Conservation (phyloP, 1,284 basidiomycete genomes). For the Athelia sp. region DNA sequence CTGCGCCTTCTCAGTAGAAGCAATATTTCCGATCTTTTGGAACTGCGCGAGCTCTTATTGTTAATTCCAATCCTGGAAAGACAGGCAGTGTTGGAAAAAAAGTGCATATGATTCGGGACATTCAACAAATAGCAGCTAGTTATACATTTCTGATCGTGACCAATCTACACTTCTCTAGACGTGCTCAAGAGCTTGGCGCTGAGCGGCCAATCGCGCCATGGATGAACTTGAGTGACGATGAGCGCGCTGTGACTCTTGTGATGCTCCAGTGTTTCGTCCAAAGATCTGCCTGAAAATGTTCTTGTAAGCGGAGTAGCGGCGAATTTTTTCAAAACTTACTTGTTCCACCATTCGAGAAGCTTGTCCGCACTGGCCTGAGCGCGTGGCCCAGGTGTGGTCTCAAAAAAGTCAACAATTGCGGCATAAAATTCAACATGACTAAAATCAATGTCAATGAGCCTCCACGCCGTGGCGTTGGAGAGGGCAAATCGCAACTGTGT, state of each 20-base stretch:
- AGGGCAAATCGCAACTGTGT: constrained; percentile 17
- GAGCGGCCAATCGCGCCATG: neutral
- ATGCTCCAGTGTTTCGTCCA: neutral
- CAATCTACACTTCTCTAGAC: neutral
- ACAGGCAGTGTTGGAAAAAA: neutral
- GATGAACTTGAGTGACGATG: neutral
- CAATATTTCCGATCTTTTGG: neutral
- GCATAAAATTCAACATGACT: constrained; percentile 18
- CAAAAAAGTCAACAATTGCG: constrained; percentile 21
- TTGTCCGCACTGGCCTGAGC: constrained; percentile 9
- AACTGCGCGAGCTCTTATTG: neutral
- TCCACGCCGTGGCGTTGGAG: constrained; percentile 12
- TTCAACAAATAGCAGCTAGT: neutral
- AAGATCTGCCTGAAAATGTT: neutral
- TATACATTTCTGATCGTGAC: too few relatives aligned
- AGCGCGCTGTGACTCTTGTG: neutral
- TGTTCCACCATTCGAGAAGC: constrained; percentile 18
- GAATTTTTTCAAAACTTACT: constrained; percentile 7
- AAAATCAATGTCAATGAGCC: constrained; percentile 12
- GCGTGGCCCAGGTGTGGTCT: constrained; percentile 10
- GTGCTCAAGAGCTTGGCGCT: neutral
- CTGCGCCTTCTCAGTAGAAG: neutral
- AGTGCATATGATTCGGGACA: neutral
- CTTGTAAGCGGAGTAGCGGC: neutral
- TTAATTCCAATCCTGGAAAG: neutral